A percentile compares a stretch with the other conserved stretches of the same genome.
phyloP scores from a whole-genome alignment of 345 rosid genomes.

The Citrus reticulata region DNA sequence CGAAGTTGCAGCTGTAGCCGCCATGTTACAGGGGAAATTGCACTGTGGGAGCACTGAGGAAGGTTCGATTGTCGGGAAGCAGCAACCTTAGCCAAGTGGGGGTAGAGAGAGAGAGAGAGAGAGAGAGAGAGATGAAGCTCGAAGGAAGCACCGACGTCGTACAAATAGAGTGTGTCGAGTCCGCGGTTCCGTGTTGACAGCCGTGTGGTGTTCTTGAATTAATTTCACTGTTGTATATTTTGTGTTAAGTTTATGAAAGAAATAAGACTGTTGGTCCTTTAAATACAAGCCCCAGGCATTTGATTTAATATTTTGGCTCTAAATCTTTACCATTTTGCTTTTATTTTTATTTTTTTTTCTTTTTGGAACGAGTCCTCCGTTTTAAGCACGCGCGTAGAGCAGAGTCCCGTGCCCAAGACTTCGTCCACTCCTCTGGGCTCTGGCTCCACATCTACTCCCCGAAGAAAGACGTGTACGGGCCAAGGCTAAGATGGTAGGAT shows the following conservation, averaged over 20 bases:
- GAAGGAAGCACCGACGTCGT: background rate
- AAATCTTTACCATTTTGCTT: background rate
- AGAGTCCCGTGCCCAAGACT: background rate
- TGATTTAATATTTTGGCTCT: background rate
- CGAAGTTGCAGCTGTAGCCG: background rate
- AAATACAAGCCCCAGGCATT: background rate
- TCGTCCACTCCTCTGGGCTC: background rate
- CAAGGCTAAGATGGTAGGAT: too few relatives aligned
- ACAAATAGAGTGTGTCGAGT: background rate
- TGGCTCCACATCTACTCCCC: too few relatives aligned
- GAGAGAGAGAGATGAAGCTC: background rate
- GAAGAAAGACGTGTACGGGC: too few relatives aligned
- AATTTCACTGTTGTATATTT: background rate
- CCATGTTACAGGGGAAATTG: background rate
- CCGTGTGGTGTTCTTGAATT: background rate
- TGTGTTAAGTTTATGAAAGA: too few relatives aligned
- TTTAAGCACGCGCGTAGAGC: background rate
- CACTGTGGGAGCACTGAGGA: too few relatives aligned
- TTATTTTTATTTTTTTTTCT: background rate
- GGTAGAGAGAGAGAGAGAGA: too few relatives aligned
- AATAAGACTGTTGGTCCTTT: background rate
- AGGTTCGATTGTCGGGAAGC: background rate
- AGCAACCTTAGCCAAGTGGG: background rate
- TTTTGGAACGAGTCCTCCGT: background rate
- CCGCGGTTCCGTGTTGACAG: background rate